Evolutionary conservation across 305 asterid genomes (phyloP), one percentile per base, ranked within the genome.

Genomic region (Solanum aculeatissimum): DNA sequence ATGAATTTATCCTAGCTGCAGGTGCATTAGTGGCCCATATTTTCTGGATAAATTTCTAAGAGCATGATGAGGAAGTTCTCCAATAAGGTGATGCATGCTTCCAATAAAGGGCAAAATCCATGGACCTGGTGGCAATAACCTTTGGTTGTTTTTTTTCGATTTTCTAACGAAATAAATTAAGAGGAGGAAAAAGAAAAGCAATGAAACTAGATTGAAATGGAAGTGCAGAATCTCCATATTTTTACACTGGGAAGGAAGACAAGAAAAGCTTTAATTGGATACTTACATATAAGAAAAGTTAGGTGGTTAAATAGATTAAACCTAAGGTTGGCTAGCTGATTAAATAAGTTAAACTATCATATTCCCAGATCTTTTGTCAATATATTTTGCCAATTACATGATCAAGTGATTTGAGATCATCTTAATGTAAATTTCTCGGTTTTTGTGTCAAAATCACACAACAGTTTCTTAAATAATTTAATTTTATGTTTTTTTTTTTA

Each of bases 1-100:
- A 54, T 86, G 10, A 9, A 88, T 23, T 25, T 88, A 87, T 3
- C 88, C 87, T 7, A 84, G 83, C 84, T 86, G 63, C 19, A 88
- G 13, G 79, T 86, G 86, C 83, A 86, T 66, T 2, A 86, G 38
- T 0, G 87, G 81, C 0, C 88, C 90, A 19, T 81, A 84, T 79
- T 86, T 88, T 35, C 47, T 42, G 4, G 87, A 29, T 7, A 87
- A 29, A 18, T 80, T 71, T 79, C 54, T 45, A 7, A 82, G 84
- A 49, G 83, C 57, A 13, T 83, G 87, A 53, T 86, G 85, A 10
- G 83, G 85, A 23, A 85, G 89, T 4, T 14, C 60, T 40, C 74
- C 83, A 23, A 55, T 12, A 15, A 84, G 29, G 29, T 84, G 84
- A 35, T 84, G 84, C 9, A 84, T 3, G 70, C 77, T 35, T 47